Conservation (phyloP, 148 eudicot genomes). For the Salicornia ramosissima region DNA sequence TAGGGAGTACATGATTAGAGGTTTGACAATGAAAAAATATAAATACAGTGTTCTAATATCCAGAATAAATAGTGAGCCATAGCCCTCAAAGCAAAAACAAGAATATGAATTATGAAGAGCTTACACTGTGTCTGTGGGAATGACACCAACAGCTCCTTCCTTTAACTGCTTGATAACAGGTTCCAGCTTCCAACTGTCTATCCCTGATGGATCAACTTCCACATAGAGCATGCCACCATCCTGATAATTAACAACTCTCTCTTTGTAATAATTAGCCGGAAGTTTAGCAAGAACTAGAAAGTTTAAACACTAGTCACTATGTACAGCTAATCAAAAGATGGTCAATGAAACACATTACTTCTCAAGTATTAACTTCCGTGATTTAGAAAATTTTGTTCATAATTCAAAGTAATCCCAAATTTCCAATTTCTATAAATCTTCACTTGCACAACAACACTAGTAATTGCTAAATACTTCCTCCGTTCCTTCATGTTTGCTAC, state of each 20-base stretch:
- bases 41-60: neutral
- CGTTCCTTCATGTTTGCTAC: no score
- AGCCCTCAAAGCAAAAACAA: neutral
- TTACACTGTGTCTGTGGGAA: conserved; percentile 93
- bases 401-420: no score
- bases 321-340: neutral
- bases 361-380: no score
- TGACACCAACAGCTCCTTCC: conserved; percentile 89
- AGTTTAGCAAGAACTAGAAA: neutral
- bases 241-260: conserved; percentile 27
- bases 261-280: neutral
- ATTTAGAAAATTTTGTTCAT: no score
- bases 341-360: neutral
- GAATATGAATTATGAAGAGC: conserved; percentile 18
- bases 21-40: neutral
- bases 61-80: neutral
- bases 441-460: no score
- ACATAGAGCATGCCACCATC: conserved; percentile 60
- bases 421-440: no score
- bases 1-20: neutral
- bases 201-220: conserved; percentile 75
- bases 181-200: conserved; percentile 78
- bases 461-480: no score
- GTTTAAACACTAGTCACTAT: neutral
- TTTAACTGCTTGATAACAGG: conserved; percentile 57